Percentiles rank a stretch among this genome's conserved stretches.
These are phyloP conservation scores for Aureobasidium leucospermi DNA, from an alignment of 2,329 filamentous ascomycete species.

Conservation along the genomic window DNA sequence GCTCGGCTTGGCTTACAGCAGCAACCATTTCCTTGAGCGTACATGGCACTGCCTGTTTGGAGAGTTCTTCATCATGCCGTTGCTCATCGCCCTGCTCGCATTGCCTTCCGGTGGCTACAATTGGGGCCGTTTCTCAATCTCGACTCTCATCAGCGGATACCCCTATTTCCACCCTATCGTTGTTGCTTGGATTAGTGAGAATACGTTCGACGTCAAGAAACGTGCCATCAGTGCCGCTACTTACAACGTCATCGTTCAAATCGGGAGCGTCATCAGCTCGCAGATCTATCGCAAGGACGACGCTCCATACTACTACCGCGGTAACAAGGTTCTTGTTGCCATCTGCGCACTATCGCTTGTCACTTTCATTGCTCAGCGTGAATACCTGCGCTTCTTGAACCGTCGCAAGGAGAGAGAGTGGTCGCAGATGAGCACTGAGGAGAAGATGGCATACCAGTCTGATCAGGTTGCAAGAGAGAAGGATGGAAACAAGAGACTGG, in stretches of 20 bases:
- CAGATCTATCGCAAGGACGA: constrained; percentile 48
- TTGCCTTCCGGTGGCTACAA: constrained; percentile 42
- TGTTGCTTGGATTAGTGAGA: constrained; percentile 45
- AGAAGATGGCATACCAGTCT: constrained; percentile 40
- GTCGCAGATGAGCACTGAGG: constrained; percentile 39
- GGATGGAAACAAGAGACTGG: constrained; percentile 13
- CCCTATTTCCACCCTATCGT: constrained; percentile 54
- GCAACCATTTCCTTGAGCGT: constrained; percentile 49
- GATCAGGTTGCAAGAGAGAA: constrained; percentile 23
- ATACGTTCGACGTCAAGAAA: constrained; percentile 45
- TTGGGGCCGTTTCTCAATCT: constrained; percentile 41
- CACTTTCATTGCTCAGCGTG: constrained; percentile 44
- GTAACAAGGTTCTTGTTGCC: constrained; percentile 51
- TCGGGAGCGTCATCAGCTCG: constrained; percentile 34
- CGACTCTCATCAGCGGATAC: constrained; percentile 11
- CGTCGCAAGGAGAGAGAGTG: constrained; percentile 43
- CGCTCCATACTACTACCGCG: constrained; percentile 49
- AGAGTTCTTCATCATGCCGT: constrained; percentile 46
- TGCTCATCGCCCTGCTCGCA: constrained; percentile 45
- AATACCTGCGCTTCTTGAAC: constrained; percentile 40
- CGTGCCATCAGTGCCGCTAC: constrained; percentile 42
- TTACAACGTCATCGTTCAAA: constrained; percentile 43
- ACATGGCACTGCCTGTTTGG: constrained; percentile 47
- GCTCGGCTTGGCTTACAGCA: constrained; percentile 46
- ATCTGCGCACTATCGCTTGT: constrained; percentile 41